These are phyloP conservation scores for Hibiscus trionum DNA, from an alignment of 345 rosid genomes.

Conservation along the genomic window DNA sequence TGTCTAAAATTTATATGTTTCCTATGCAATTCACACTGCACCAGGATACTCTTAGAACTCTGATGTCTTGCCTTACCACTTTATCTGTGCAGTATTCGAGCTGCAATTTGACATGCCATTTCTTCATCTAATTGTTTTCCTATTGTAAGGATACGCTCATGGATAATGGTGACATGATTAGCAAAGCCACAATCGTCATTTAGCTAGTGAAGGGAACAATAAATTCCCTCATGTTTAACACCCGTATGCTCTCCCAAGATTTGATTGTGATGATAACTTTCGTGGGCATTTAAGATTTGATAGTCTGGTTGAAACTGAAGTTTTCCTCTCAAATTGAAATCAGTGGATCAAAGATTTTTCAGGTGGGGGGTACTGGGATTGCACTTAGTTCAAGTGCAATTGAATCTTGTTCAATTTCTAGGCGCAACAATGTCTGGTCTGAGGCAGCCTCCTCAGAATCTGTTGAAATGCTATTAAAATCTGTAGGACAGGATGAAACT, in stretches of 20 bases:
- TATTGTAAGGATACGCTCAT: slow-evolving; percentile 68
- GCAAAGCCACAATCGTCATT: slow-evolving; percentile 81
- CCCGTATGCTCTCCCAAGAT: slow-evolving; percentile 76
- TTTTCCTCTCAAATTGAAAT: slow-evolving; percentile 65
- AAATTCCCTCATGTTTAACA: slow-evolving; percentile 61
- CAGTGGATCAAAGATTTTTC: slow-evolving; percentile 95
- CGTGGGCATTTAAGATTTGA: slow-evolving; percentile 65
- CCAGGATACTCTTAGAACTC: slow-evolving; percentile 5
- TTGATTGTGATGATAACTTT: slow-evolving; percentile 83
- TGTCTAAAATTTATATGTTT: too few relatives aligned
- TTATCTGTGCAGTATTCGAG: slow-evolving; percentile 8
- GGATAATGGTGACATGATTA: slow-evolving; percentile 99
- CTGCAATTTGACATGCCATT: not conserved
- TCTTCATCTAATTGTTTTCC: not conserved
- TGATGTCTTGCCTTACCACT: not conserved
- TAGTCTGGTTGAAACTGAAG: slow-evolving; percentile 63
- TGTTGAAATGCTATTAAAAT: slow-evolving; percentile 91
- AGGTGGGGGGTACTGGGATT: slow-evolving; percentile 50
- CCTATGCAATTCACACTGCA: too few relatives aligned
- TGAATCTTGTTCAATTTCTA: slow-evolving; percentile 71
- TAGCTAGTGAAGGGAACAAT: slow-evolving; percentile 80
- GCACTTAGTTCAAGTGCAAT: slow-evolving; percentile 72
- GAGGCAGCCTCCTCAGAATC: slow-evolving; percentile 88
- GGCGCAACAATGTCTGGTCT: slow-evolving; percentile 96
- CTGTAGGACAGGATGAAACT: slow-evolving; percentile 84